Conservation (phyloP, 2,329 filamentous ascomycete genomes). For the Colletotrichum neosansevieriae region DNA sequence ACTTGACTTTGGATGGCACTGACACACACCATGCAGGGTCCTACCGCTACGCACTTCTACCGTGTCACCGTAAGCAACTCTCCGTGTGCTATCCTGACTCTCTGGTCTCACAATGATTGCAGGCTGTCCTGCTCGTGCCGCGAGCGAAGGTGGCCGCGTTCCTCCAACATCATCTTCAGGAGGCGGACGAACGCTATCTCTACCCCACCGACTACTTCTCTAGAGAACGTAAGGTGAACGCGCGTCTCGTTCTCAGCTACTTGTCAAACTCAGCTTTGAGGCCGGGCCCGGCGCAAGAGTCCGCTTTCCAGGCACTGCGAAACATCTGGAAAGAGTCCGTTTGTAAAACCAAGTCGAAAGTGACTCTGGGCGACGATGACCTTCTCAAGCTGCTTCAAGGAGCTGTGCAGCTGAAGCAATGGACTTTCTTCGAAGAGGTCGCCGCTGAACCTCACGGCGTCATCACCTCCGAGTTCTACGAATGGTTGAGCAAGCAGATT, state of each 20-base stretch:
- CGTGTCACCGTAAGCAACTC: conserved; percentile 9
- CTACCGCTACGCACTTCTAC: conserved; percentile 45
- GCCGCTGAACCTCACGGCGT: neutral
- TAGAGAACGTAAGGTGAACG: neutral
- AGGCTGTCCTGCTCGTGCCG: conserved; percentile 21
- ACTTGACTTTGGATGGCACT: neutral
- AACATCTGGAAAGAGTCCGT: neutral
- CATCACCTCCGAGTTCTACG: neutral
- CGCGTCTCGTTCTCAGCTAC: neutral
- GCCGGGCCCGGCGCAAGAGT: neutral
- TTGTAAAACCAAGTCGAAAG: neutral
- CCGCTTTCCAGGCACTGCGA: neutral
- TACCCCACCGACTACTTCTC: neutral
- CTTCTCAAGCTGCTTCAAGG: conserved; percentile 6
- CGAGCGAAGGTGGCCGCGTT: neutral
- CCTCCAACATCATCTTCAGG: neutral
- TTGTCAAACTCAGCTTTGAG: neutral
- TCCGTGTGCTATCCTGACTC: too few species aligned
- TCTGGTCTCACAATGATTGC: neutral
- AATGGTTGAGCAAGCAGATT: conserved; percentile 6
- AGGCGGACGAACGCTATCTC: neutral
- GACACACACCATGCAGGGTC: conserved; percentile 24
- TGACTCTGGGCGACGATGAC: neutral
- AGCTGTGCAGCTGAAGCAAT: neutral
- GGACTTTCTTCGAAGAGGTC: conserved; percentile 5